These are phyloP conservation scores for Tremella yokohamensis DNA, from an alignment of 768 basidiomycete genomes.

Conservation along the genomic window DNA sequence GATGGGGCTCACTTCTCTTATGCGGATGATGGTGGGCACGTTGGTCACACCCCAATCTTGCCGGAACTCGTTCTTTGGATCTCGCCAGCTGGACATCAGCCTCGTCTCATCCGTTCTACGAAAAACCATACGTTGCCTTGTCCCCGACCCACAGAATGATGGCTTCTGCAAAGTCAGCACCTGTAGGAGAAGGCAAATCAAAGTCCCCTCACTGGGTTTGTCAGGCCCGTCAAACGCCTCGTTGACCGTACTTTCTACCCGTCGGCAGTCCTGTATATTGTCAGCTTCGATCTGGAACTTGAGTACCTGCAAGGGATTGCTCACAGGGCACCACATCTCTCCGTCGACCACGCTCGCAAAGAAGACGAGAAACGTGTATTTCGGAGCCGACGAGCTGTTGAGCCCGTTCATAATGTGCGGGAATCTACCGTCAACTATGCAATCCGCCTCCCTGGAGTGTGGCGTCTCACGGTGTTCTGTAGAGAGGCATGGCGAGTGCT, in stretches of 20 bases:
- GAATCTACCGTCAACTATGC: slow-evolving; percentile 23
- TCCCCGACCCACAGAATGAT: slow-evolving; percentile 46
- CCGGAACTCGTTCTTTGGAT: slow-evolving; percentile 39
- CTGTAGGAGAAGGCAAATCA: background rate
- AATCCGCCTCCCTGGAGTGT: too few relatives aligned
- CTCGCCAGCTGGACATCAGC: slow-evolving; percentile 35
- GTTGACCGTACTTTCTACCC: slow-evolving; percentile 41
- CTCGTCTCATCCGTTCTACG: background rate
- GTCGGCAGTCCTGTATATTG: slow-evolving; percentile 40
- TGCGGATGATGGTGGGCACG: slow-evolving; percentile 45
- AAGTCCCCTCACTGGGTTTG: slow-evolving; percentile 39
- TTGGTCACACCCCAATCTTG: slow-evolving; percentile 38
- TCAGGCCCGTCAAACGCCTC: slow-evolving; percentile 38
- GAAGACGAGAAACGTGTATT: slow-evolving; percentile 46
- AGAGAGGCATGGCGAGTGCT: background rate
- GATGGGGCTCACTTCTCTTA: slow-evolving; percentile 20
- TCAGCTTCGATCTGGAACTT: slow-evolving; percentile 4
- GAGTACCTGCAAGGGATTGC: slow-evolving; percentile 1
- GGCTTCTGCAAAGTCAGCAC: slow-evolving; percentile 25
- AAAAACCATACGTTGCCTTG: slow-evolving; percentile 29
- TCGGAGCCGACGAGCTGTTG: slow-evolving; percentile 40
- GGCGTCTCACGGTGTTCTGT: background rate
- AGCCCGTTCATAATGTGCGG: slow-evolving; percentile 47
- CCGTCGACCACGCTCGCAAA: slow-evolving; percentile 47
- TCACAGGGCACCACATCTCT: slow-evolving; percentile 51